phyloP scores from a whole-genome alignment of 768 basidiomycete species.

The Leccinum olivaceopallidum region DNA sequence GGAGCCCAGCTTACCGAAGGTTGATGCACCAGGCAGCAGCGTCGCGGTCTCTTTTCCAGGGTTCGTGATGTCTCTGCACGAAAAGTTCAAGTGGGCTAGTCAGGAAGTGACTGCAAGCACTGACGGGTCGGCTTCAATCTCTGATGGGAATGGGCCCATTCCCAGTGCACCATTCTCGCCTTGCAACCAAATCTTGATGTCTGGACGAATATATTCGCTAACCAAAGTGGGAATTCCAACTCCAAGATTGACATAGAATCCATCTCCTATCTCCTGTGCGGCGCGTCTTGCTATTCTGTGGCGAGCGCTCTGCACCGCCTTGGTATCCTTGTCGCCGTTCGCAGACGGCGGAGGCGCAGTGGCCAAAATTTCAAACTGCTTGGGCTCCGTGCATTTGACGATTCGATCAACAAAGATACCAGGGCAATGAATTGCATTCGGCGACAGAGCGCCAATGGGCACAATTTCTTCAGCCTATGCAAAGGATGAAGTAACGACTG shows the following conservation, averaged over 20 bases:
- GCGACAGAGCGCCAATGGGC: slow-evolving; percentile 75
- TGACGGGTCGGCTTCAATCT: slow-evolving; percentile 76
- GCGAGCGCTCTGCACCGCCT: slow-evolving; percentile 58
- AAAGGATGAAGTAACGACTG: background rate
- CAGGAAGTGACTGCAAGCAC: slow-evolving; percentile 27
- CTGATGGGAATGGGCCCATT: slow-evolving; percentile 82
- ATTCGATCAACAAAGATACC: slow-evolving; percentile 86
- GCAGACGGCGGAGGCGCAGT: slow-evolving; percentile 48
- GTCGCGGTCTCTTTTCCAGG: slow-evolving; percentile 96
- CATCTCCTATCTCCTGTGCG: slow-evolving; percentile 84
- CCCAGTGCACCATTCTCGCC: slow-evolving; percentile 89
- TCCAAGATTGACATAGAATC: slow-evolving; percentile 82
- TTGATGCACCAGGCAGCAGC: slow-evolving; percentile 84
- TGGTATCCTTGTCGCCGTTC: slow-evolving; percentile 42
- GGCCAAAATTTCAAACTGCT: slow-evolving; percentile 72
- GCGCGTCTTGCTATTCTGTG: slow-evolving; percentile 80
- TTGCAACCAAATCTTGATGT: slow-evolving; percentile 78
- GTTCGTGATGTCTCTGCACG: slow-evolving; percentile 87
- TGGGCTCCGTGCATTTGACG: slow-evolving; percentile 70
- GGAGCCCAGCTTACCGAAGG: slow-evolving; percentile 72
- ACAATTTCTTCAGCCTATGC: slow-evolving; percentile 91
- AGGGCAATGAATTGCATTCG: slow-evolving; percentile 79
- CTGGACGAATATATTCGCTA: slow-evolving; percentile 71
- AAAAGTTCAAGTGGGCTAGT: slow-evolving; percentile 35
- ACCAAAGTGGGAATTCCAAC: slow-evolving; percentile 92